phyloP scores from a whole-genome alignment of 306 rosid species.

The Cucumis melo region DNA sequence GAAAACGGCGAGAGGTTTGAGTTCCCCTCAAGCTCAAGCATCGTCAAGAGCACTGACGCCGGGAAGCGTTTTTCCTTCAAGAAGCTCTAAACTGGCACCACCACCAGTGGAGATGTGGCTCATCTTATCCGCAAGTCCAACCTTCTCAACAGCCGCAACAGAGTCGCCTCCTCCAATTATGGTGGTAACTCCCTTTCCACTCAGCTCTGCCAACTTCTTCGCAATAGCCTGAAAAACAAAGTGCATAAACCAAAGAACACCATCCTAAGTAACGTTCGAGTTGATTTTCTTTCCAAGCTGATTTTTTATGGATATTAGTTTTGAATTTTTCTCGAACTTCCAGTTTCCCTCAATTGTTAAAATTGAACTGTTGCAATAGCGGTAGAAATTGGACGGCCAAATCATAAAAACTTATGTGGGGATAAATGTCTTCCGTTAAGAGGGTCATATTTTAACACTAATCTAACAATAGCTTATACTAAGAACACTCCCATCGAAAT shows the following conservation, averaged over 20 bases:
- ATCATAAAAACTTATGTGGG: too few species aligned
- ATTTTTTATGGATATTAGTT: too few species aligned
- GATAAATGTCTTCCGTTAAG: too few species aligned
- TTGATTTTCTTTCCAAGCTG: too few species aligned
- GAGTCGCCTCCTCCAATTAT: slow-evolving; percentile 98
- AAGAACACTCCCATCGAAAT: too few species aligned
- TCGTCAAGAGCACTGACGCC: slow-evolving; percentile 87
- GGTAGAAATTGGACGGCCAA: too few species aligned
- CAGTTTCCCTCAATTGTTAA: too few species aligned
- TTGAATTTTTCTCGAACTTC: too few species aligned
- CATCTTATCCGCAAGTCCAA: slow-evolving; percentile 85
- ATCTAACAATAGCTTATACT: too few species aligned
- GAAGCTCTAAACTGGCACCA: slow-evolving; percentile 99
- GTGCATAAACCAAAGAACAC: not conserved
- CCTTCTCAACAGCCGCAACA: slow-evolving; percentile 96
- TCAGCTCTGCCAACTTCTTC: slow-evolving; percentile 78
- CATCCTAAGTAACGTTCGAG: not conserved
- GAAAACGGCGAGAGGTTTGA: not conserved
- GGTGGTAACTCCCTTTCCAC: slow-evolving; percentile 79
- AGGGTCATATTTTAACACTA: too few species aligned
- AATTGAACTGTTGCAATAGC: too few species aligned
- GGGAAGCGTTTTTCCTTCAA: slow-evolving; percentile 88
- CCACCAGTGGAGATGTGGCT: slow-evolving; percentile 98
- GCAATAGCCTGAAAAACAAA: slow-evolving; percentile 48
- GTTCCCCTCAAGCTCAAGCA: slow-evolving; percentile 31